Percentiles rank a stretch among this genome's conserved stretches.
Evolutionary conservation across 768 basidiomycete species (phyloP).

Genomic region (Tulasnella sp.): DNA sequence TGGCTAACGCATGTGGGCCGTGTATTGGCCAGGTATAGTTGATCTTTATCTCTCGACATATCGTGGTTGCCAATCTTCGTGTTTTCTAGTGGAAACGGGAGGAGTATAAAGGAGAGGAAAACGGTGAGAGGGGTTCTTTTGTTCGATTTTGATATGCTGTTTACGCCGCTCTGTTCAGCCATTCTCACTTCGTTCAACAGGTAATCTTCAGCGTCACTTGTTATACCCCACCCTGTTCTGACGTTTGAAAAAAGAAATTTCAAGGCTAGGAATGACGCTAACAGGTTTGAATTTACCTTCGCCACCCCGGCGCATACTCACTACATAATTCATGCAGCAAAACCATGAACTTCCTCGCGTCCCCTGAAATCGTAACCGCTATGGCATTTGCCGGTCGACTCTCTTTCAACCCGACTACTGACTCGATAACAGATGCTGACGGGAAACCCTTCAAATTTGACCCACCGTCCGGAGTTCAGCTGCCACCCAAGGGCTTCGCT

Average conservation of each 20-base stretch:
- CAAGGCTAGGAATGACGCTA: slow-evolving; percentile 96
- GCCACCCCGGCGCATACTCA: neutral
- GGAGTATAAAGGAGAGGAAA: slow-evolving; percentile 78
- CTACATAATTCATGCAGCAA: slow-evolving; percentile 11
- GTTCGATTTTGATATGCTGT: neutral
- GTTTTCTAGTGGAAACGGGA: slow-evolving; percentile 73
- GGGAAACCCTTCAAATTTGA: slow-evolving; percentile 75
- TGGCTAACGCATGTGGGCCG: slow-evolving; percentile 97
- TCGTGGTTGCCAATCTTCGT: neutral
- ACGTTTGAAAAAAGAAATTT: slow-evolving; percentile 39
- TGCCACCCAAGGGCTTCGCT: slow-evolving; percentile 74
- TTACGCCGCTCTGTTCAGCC: slow-evolving; percentile 36
- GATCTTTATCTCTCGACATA: slow-evolving; percentile 6
- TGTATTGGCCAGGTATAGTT: slow-evolving; percentile 83
- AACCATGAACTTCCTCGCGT: slow-evolving; percentile 90
- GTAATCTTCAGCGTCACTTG: slow-evolving; percentile 29
- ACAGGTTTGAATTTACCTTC: slow-evolving; percentile 49
- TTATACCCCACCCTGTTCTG: slow-evolving; percentile 2
- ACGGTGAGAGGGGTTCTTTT: slow-evolving; percentile 43
- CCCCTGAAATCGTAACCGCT: slow-evolving; percentile 92
- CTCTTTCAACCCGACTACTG: slow-evolving; percentile 85
- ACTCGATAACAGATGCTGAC: slow-evolving; percentile 50
- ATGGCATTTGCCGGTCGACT: slow-evolving; percentile 93
- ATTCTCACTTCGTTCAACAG: slow-evolving; percentile 97
- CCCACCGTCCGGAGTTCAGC: slow-evolving; percentile 71